These are phyloP conservation scores for Cenchrus fungigraminus DNA, from an alignment of 176 grass and related monocot genomes.

Conservation along the genomic window DNA sequence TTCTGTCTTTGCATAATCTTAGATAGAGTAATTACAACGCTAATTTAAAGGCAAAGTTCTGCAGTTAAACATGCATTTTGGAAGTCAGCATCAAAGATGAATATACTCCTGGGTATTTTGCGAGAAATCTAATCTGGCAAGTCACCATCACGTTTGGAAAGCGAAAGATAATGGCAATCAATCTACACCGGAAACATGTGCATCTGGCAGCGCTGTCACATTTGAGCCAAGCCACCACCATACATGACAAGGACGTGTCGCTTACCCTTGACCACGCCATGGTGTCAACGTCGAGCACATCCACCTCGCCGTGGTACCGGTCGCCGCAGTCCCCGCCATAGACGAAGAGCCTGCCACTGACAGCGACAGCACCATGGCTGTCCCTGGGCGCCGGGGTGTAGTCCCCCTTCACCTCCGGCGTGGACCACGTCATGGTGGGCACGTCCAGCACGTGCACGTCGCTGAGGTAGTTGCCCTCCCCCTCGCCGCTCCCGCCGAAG, in stretches of 20 bases:
- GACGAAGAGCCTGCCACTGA: constrained; percentile 69
- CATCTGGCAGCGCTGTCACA: constrained; percentile 35
- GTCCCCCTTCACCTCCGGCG: constrained; percentile 69
- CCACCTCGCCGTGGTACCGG: constrained; percentile 90
- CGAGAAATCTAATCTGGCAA: constrained; percentile 6
- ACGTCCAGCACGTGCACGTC: constrained; percentile 85
- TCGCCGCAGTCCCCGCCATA: constrained; percentile 92
- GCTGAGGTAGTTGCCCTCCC: constrained; percentile 92
- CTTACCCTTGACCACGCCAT: constrained; percentile 96
- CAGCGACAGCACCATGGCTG: constrained; percentile 76
- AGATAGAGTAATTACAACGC: background rate
- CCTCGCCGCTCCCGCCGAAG: constrained; percentile 93
- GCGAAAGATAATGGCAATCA: constrained; percentile 31
- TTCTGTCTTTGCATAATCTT: background rate
- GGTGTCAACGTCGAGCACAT: constrained; percentile 75
- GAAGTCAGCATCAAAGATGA: constrained; percentile 25
- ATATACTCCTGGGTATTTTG: background rate
- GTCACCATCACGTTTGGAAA: constrained; percentile 15
- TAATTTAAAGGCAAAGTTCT: background rate
- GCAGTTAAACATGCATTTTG: background rate
- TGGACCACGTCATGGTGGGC: constrained; percentile 76
- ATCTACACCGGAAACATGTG: constrained; percentile 33
- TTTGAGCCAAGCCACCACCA: constrained; percentile 13
- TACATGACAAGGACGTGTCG: constrained; percentile 27
- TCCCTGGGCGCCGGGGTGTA: constrained; percentile 69